Base-by-base conservation (phyloP, 2,329 filamentous ascomycete genomes). In the Claviceps arundinis region DNA sequence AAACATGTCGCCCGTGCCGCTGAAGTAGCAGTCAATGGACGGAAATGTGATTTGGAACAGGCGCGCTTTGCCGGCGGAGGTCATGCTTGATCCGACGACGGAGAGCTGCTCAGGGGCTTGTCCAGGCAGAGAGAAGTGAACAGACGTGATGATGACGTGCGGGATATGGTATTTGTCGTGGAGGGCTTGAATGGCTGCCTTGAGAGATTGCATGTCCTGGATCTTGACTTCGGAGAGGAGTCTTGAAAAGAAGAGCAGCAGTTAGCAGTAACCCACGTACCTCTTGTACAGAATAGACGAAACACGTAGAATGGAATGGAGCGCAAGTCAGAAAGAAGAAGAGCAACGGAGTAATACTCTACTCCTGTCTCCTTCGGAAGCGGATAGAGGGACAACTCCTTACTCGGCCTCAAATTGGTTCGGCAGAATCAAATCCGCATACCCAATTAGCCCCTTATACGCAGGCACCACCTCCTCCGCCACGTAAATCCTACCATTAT, bases 331-430 rank as follows among this genome's bases (percentile, higher is more conserved):
- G 13, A 13, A 26, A 2, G 8, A 26, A 16, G 19, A 24, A 24
- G 14, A 42, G 40, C 2, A 11, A 19, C 17, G 8, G 38, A 30
- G 26, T 3, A 9, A 30, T 14, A 38, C n/a, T 41, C 40, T 41
- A 8, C 40, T n/a, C 40, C 5, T 2, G 16, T 26, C 22, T 22
- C n/a, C 41, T 6, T 45, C 22, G 6, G 5, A 8, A n/a, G 42
- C 46, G 34, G 45, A 41, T 16, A 50, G 46, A n/a, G n/a, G 50
- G 6, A 44, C 11, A n/a, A 16, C 70, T 50, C 2, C 82, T 59
- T 73, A 94, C 88, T 98, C 91, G 44, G 90, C 89, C 72, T 98
- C 93, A 59, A 96, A 98, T 61, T 97, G 91, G 65, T 98, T 98
- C 4, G 93, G 93, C 16, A 97, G 71, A 52, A 98, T 94, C 59